phyloP scores from a whole-genome alignment of 1,139 yeast genomes.

The Hemisphaericaspora lyxosophila region DNA sequence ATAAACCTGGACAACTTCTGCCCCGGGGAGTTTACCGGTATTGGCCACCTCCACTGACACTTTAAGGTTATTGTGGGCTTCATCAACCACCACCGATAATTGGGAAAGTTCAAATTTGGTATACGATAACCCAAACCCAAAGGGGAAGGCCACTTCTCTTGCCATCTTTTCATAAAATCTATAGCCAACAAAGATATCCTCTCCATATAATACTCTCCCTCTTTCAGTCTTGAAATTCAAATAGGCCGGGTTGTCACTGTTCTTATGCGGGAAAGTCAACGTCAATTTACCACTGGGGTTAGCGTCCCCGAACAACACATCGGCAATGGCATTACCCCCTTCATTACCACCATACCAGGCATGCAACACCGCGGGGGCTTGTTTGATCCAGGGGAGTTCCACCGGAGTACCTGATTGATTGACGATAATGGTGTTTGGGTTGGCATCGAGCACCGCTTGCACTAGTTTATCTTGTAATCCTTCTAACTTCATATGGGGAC shows the following conservation, averaged over 20 bases:
- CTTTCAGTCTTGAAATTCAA: slow-evolving; percentile 35
- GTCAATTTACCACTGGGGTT: slow-evolving; percentile 33
- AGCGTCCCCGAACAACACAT: slow-evolving; percentile 25
- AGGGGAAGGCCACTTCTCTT: slow-evolving; percentile 51
- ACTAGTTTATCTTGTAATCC: slow-evolving; percentile 49
- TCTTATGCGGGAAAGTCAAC: slow-evolving; percentile 45
- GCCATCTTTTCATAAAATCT: slow-evolving; percentile 54
- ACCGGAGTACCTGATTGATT: slow-evolving; percentile 68
- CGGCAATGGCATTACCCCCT: slow-evolving; percentile 26
- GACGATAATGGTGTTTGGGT: slow-evolving; percentile 53
- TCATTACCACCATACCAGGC: slow-evolving; percentile 43
- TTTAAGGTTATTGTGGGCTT: slow-evolving; percentile 13
- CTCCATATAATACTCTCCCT: slow-evolving; percentile 57
- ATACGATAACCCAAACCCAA: slow-evolving; percentile 63
- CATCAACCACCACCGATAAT: slow-evolving; percentile 16
- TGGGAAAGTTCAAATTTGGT: slow-evolving; percentile 37
- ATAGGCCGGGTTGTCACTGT: slow-evolving; percentile 46
- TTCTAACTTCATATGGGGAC: slow-evolving; percentile 40
- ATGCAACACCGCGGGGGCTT: slow-evolving; percentile 50
- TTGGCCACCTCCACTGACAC: slow-evolving; percentile 38
- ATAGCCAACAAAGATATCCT: slow-evolving; percentile 60
- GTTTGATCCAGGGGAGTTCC: slow-evolving; percentile 55
- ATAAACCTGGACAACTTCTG: slow-evolving; percentile 49
- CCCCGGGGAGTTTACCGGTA: slow-evolving; percentile 40
- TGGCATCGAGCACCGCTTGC: slow-evolving; percentile 45